Percentiles rank a stretch among this genome's conserved stretches.
These are phyloP conservation scores for Apiotrichum porosum DNA, from an alignment of 1,284 basidiomycete genomes.

Conservation along the genomic window DNA sequence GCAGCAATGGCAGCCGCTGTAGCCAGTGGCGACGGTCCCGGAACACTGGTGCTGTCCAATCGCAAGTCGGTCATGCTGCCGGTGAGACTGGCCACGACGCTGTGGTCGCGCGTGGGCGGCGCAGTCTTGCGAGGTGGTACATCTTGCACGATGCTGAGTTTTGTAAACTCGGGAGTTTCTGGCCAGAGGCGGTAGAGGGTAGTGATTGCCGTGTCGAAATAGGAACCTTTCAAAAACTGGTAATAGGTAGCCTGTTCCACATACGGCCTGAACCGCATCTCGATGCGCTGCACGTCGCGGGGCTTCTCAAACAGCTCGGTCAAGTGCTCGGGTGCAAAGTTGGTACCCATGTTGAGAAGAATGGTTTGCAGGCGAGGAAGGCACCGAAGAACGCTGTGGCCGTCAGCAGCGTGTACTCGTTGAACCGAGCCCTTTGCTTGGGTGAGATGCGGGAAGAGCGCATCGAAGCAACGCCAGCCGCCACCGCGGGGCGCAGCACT, in stretches of 20 bases:
- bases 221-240: slow-evolving; percentile 48
- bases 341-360: slow-evolving; percentile 47
- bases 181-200: slow-evolving; percentile 42
- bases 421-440: too few relatives aligned
- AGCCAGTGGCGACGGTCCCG: not conserved
- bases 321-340: slow-evolving; percentile 49
- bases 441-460: not conserved
- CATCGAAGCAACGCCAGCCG: too few relatives aligned
- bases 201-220: slow-evolving; percentile 49
- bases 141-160: slow-evolving; percentile 48
- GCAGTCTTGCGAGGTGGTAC: slow-evolving; percentile 43
- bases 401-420: not conserved
- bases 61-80: slow-evolving; percentile 13
- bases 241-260: slow-evolving; percentile 48
- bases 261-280: slow-evolving; percentile 48
- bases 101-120: slow-evolving; percentile 28
- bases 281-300: slow-evolving; percentile 37
- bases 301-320: slow-evolving; percentile 45
- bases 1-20: slow-evolving; percentile 6
- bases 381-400: slow-evolving; percentile 37
- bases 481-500: too few relatives aligned
- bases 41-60: slow-evolving; percentile 3
- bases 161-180: slow-evolving; percentile 48
- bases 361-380: slow-evolving; percentile 35
- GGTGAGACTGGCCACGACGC: slow-evolving; percentile 3